Percentiles rank a stretch among this genome's conserved stretches.
Evolutionary conservation across 192 early-diverging fungal species (phyloP).

Genomic region (Coemansia sp.): DNA sequence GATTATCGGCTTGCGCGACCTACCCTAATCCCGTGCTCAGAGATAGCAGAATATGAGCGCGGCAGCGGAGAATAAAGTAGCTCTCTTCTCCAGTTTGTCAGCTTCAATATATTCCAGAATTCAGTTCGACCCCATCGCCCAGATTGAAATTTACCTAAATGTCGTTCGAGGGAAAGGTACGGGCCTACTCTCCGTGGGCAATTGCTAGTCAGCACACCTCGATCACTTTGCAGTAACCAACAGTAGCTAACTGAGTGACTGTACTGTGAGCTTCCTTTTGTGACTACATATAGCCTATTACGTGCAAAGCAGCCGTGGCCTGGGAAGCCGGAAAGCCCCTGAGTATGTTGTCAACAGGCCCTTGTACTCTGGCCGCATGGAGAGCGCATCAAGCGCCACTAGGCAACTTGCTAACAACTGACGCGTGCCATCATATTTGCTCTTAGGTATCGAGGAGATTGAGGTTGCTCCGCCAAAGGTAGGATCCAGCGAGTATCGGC

Average conservation of each 20-base stretch:
- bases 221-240: not conserved
- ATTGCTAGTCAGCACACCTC: not conserved
- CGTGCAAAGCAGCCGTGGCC: conserved; percentile 91
- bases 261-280: not conserved
- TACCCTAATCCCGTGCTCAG: not conserved
- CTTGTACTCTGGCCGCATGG: not conserved
- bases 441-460: conserved; percentile 82
- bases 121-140: not conserved
- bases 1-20: not conserved
- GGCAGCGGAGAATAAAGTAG: not conserved
- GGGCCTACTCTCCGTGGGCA: not conserved
- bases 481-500: not conserved
- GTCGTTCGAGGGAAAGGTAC: conserved; percentile 34
- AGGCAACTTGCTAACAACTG: not conserved
- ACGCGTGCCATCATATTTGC: not conserved
- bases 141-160: not conserved
- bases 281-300: conserved; percentile 54
- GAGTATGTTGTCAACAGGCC: conserved; percentile 57
- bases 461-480: conserved; percentile 90
- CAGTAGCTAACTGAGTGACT: not conserved
- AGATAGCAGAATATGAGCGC: not conserved
- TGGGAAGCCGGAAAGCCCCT: conserved; percentile 93
- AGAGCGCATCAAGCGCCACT: not conserved
- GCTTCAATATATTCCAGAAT: not conserved
- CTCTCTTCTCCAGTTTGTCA: not conserved